Evolutionary conservation across 352 stramenopile species (phyloP), one percentile per base, ranked within the genome.

Genomic region (Phytophthora fragariaefolia): DNA sequence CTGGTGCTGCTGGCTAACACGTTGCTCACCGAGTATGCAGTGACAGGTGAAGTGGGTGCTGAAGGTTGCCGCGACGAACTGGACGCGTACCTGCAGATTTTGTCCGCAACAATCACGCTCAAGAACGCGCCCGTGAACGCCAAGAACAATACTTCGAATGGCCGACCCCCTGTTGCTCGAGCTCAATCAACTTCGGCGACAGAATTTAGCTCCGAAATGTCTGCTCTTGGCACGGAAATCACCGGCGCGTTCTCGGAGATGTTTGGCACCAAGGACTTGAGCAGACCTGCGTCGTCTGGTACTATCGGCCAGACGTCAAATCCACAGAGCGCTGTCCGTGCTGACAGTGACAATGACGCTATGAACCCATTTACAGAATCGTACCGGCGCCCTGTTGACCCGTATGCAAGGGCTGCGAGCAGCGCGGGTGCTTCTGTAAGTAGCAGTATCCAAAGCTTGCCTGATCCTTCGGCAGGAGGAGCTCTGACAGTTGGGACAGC

Each of bases 1-100:
- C 79, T 95, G n/a, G 86, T 95, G 48, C 51, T 93, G 32, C 63
- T 95, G 30, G 76, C 84, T 28, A 95, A 95, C 62, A 82, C 83
- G 60, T 54, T 95, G 47, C 62, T 95, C 30, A 71, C 79, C 18
- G 86, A 95, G 69, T 93, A 89, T 51, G 79, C 84, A 1, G 74
- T 95, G 28, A 92, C 78, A 4, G 86, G 86, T 4, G 46, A 71
- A 43, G 51, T 89, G 12, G 84, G 82, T 12, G 81, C 83, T 12
- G 71, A 83, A 26, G 86, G 79, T 5, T 77, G 71, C 18, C 82
- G 76, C 15, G 79, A 92, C 32, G 83, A 89, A 22, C 69, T 95
- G 30, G 74, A 81, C 40, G 82, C 77, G 15, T 92, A 91, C 64
- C 57, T 95, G 49, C 76, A 86, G 42, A 80, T 76, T 47, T 81